Evolutionary conservation across 768 basidiomycete species (phyloP).

Genomic region (Podaxis sp.): DNA sequence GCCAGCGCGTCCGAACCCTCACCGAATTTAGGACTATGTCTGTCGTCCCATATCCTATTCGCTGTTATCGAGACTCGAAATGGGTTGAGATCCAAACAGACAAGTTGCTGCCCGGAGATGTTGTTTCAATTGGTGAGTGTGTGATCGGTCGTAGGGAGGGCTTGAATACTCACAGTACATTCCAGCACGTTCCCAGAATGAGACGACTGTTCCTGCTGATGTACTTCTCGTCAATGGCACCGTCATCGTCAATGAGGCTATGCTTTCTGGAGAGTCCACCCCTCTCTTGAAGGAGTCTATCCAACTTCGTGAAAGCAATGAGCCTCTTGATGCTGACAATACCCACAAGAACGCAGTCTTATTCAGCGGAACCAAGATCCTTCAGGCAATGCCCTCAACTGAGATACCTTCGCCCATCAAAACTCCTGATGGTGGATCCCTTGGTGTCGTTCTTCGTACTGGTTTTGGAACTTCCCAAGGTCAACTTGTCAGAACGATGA

Average conservation of each 20-base stretch:
- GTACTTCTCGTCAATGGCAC: constrained; percentile 90
- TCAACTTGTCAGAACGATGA: constrained; percentile 97
- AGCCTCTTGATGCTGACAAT: constrained; percentile 82
- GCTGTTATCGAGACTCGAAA: constrained; percentile 72
- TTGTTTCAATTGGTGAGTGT: constrained; percentile 71
- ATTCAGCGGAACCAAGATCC: constrained; percentile 96
- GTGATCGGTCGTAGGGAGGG: background rate
- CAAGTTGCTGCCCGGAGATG: constrained; percentile 86
- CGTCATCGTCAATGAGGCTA: constrained; percentile 97
- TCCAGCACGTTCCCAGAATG: constrained; percentile 64
- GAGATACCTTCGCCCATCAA: constrained; percentile 45
- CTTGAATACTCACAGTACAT: constrained; percentile 7
- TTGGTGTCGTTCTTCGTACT: constrained; percentile 89
- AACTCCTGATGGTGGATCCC: constrained; percentile 90
- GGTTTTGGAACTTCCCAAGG: constrained; percentile 98
- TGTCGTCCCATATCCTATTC: constrained; percentile 85
- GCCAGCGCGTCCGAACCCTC: constrained; percentile 85
- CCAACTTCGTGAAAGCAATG: constrained; percentile 71
- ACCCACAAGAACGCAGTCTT: constrained; percentile 85
- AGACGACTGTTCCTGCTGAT: constrained; percentile 91
- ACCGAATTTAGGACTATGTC: constrained; percentile 98
- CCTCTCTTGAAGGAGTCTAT: constrained; percentile 96
- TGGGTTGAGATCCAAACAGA: constrained; percentile 86
- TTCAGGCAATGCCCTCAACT: constrained; percentile 68
- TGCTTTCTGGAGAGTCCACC: constrained; percentile 98